Conservation (phyloP, 116 monocot genomes). For the Phalaenopsis hybrid region DNA sequence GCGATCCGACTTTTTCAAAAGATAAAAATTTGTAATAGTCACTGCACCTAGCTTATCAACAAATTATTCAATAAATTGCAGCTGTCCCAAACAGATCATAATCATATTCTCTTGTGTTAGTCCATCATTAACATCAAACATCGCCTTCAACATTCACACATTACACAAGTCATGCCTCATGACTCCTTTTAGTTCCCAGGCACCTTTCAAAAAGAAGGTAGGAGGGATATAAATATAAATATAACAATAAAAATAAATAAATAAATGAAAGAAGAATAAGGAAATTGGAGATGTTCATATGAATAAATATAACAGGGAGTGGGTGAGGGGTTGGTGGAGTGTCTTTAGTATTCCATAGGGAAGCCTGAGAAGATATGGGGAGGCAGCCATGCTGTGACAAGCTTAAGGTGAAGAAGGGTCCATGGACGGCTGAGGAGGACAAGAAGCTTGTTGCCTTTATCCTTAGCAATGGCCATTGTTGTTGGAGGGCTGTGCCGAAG, state of each 20-base stretch:
- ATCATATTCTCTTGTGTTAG: not conserved
- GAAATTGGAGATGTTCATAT: not conserved
- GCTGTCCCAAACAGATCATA: not conserved
- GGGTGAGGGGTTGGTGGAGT: not conserved
- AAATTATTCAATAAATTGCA: no score
- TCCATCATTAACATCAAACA: constrained; percentile 9
- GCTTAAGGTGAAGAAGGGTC: constrained; percentile 75
- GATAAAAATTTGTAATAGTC: no score
- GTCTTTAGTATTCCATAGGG: not conserved
- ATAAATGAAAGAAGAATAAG: not conserved
- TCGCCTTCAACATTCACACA: constrained; percentile 9
- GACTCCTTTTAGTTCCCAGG: constrained; percentile 26
- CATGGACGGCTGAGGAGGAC: constrained; percentile 90
- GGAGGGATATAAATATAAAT: not conserved
- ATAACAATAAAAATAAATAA: not conserved
- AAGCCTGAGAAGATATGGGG: constrained; percentile 37
- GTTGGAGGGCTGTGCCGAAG: constrained; percentile 83
- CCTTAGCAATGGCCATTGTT: constrained; percentile 63
- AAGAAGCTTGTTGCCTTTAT: constrained; percentile 70
- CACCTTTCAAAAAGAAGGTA: constrained; percentile 30
- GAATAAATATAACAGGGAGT: not conserved
- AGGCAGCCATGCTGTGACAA: constrained; percentile 84
- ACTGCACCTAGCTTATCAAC: no score
- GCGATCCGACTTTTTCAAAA: no score
- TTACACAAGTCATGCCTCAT: not conserved